Percentiles rank a stretch among this genome's conserved stretches.
phyloP scores from a whole-genome alignment of 2,329 filamentous ascomycete genomes.

The Colletotrichum sp. region DNA sequence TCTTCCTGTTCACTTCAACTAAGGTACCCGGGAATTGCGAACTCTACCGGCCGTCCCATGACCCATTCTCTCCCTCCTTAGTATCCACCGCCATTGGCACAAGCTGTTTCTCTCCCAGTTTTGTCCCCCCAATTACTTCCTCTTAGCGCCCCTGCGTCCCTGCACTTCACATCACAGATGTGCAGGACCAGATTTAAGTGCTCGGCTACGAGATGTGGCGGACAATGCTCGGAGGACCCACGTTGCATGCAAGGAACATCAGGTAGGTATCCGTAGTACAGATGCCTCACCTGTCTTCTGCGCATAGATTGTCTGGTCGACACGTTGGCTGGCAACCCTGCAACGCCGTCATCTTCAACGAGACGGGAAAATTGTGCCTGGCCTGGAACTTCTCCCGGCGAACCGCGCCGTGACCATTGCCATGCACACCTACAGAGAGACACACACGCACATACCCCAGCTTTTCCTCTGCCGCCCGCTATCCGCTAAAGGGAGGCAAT shows the following conservation, averaged over 20 bases:
- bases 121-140: conserved; percentile 9
- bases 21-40: background rate
- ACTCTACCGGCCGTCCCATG: background rate
- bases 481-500: background rate
- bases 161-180: background rate
- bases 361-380: background rate
- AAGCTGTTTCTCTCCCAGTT: background rate
- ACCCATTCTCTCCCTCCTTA: background rate
- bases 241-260: background rate
- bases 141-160: background rate
- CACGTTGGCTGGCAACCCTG: background rate
- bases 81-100: background rate
- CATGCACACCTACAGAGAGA: background rate
- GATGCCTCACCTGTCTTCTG: background rate
- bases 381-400: background rate
- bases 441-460: background rate
- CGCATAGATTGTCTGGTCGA: background rate
- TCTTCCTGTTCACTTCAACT: background rate
- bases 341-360: background rate
- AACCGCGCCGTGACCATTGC: background rate
- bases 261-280: background rate
- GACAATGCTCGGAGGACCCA: background rate
- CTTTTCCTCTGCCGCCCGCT: conserved; percentile 15
- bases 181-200: background rate
- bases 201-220: background rate